phyloP scores from a whole-genome alignment of 2,329 filamentous ascomycete genomes.

The Aspergillus sp. region DNA sequence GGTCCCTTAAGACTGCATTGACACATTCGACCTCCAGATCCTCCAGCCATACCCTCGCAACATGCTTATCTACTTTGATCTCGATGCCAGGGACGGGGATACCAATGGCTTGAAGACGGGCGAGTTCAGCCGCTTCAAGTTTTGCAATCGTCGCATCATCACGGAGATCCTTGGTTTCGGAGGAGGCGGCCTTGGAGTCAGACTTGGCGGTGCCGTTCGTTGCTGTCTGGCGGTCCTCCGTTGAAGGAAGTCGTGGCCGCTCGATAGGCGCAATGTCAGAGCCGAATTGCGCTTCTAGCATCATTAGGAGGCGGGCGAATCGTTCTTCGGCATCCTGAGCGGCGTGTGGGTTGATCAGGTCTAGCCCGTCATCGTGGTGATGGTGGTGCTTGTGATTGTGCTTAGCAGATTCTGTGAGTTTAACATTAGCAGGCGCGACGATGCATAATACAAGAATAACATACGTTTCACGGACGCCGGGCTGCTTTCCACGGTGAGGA shows the following conservation, averaged over 20 bases:
- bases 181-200: slow-evolving; percentile 22
- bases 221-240: slow-evolving; percentile 11
- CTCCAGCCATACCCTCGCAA: slow-evolving; percentile 90
- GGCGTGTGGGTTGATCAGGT: slow-evolving; percentile 71
- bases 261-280: slow-evolving; percentile 80
- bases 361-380: slow-evolving; percentile 45
- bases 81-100: slow-evolving; percentile 89
- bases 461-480: slow-evolving; percentile 91
- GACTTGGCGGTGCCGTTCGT: slow-evolving; percentile 24
- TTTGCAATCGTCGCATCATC: slow-evolving; percentile 56
- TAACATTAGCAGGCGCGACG: slow-evolving; percentile 24
- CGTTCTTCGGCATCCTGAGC: slow-evolving; percentile 74
- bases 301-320: slow-evolving; percentile 85
- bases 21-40: slow-evolving; percentile 85
- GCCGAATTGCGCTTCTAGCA: slow-evolving; percentile 96
- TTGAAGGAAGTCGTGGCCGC: slow-evolving; percentile 55
- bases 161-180: slow-evolving; percentile 39
- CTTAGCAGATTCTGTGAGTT: slow-evolving; percentile 59
- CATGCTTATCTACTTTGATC: slow-evolving; percentile 84
- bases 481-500: slow-evolving; percentile 90
- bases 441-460: not conserved
- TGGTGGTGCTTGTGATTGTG: slow-evolving; percentile 63
- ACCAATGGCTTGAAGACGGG: slow-evolving; percentile 78
- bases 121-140: slow-evolving; percentile 69
- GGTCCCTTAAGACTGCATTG: slow-evolving; percentile 77